phyloP scores from a whole-genome alignment of 345 rosid genomes.

The Conringia planisiliqua region DNA sequence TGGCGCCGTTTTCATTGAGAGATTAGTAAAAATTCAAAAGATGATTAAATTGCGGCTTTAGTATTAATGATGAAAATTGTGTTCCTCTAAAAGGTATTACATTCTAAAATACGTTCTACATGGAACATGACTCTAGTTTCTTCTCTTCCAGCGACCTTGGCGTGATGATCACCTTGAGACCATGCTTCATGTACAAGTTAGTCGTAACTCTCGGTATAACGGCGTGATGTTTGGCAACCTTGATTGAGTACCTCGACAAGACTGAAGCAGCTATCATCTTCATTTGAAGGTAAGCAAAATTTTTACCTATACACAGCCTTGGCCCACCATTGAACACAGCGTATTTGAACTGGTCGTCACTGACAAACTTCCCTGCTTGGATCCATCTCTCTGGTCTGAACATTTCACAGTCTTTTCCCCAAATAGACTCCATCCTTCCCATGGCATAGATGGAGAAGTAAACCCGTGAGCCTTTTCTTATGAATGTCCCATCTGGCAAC shows the following conservation, averaged over 20 bases:
- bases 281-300: conserved; percentile 43
- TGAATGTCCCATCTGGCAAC: conserved; percentile 52
- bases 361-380: conserved; percentile 28
- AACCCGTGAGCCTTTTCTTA: conserved; percentile 45
- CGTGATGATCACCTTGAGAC: conserved; percentile 28
- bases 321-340: conserved; percentile 47
- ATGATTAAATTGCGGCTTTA: background rate
- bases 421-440: conserved; percentile 56
- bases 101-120: conserved; percentile 1
- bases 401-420: conserved; percentile 50
- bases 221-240: conserved; percentile 19
- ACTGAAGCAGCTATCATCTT: conserved; percentile 37
- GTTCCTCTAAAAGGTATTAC: background rate
- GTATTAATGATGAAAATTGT: background rate
- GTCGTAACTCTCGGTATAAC: conserved; percentile 30
- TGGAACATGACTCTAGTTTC: background rate
- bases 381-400: conserved; percentile 65
- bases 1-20: no score
- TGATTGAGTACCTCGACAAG: conserved; percentile 28
- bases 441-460: conserved; percentile 60
- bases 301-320: conserved; percentile 43
- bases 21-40: background rate
- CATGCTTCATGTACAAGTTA: conserved; percentile 30
- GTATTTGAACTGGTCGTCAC: conserved; percentile 31
- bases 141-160: conserved; percentile 10